phyloP scores from a whole-genome alignment of 2,329 filamentous ascomycete genomes.

The Nothopassalora personata region DNA sequence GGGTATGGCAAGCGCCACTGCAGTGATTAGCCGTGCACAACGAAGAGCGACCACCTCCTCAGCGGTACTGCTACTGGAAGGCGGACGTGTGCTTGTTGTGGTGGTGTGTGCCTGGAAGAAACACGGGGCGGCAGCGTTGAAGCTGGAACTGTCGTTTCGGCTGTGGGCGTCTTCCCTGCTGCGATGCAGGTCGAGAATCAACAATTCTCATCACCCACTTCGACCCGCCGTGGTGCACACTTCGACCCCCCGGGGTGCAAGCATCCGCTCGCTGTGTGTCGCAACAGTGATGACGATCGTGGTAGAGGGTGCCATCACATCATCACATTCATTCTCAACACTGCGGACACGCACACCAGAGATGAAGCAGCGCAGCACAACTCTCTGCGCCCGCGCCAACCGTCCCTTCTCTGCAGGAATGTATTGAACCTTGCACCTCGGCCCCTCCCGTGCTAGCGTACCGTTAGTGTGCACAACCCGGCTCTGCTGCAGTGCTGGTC shows the following conservation, averaged over 20 bases:
- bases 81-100: neutral
- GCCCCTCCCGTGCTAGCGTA: neutral
- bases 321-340: too few relatives aligned
- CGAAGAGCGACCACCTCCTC: neutral
- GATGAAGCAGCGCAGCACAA: too few relatives aligned
- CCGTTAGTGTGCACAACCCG: neutral
- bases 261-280: too few relatives aligned
- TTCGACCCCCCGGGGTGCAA: too few relatives aligned
- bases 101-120: neutral
- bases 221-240: too few relatives aligned
- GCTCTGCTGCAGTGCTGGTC: neutral
- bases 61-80: neutral
- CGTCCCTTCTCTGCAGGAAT: neutral
- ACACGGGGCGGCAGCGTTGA: neutral
- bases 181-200: neutral
- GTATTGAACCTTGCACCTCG: neutral
- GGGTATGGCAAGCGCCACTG: neutral
- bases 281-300: too few relatives aligned
- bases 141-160: neutral
- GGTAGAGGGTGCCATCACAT: too few relatives aligned
- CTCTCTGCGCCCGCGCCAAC: neutral
- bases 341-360: too few relatives aligned
- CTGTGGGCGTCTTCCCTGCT: neutral
- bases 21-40: neutral
- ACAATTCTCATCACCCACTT: too few relatives aligned